Evolutionary conservation across 1,284 basidiomycete species (phyloP).

Genomic region (Rhodotorula mucilaginosa): DNA sequence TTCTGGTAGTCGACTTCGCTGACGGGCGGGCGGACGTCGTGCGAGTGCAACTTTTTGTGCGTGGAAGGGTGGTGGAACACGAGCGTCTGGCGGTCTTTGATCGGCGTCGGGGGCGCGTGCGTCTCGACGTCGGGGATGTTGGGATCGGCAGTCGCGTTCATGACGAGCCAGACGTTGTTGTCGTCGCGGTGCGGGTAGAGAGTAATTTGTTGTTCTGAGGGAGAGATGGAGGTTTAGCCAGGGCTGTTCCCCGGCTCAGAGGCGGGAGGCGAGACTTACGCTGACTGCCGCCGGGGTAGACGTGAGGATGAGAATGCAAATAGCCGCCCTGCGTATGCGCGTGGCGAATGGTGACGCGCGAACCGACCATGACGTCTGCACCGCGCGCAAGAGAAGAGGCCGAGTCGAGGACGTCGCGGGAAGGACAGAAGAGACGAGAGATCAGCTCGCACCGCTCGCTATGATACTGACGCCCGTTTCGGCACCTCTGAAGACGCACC

Average conservation of each 20-base stretch:
- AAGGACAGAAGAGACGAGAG: not conserved
- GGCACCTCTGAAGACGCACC: conserved; percentile 54
- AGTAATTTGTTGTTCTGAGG: conserved; percentile 90
- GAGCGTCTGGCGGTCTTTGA: conserved; percentile 61
- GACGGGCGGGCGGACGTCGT: conserved; percentile 90
- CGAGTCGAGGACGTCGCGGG: no score
- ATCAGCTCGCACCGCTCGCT: not conserved
- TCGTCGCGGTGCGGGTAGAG: conserved; percentile 92
- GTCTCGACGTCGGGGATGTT: conserved; percentile 55
- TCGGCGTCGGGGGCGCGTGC: conserved; percentile 29
- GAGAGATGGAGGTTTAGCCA: not conserved
- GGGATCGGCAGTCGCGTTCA: conserved; percentile 55
- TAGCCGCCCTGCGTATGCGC: conserved; percentile 97
- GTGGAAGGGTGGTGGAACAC: conserved; percentile 79
- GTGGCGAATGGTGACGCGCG: conserved; percentile 78
- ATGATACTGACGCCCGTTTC: not conserved
- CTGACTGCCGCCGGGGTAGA: conserved; percentile 64
- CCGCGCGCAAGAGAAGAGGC: no score
- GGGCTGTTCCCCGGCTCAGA: not conserved
- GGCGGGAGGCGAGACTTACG: conserved; percentile 24
- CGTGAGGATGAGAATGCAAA: conserved; percentile 88
- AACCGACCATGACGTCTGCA: conserved; percentile 80
- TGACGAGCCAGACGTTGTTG: conserved; percentile 85
- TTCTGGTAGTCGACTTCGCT: conserved; percentile 99
- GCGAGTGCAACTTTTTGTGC: conserved; percentile 86